Evolutionary conservation across 2,329 filamentous ascomycete genomes (phyloP), one percentile per base, ranked within the genome.

Genomic region (Cytospora leucostoma): DNA sequence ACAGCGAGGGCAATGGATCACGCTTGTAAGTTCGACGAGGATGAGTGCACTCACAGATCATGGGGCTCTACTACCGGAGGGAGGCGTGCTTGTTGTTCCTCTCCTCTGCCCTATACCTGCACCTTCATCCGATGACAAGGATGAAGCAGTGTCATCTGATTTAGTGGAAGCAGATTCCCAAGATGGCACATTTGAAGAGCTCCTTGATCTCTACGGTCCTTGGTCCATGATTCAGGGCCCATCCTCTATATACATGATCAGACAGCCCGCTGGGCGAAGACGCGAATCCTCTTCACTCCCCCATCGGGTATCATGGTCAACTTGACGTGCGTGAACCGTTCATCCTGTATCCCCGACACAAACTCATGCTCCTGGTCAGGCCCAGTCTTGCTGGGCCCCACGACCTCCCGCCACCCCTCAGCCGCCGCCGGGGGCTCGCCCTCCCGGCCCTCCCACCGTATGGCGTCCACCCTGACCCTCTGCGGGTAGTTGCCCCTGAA

Each of bases 241-340:
- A n/a, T 44, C 44, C 21, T n/a, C 44, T 47, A 19, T 19, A 19
- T n/a, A n/a, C n/a, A 10, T 47, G 10, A 37, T 53, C 60, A 64
- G 38, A 70, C 63, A n/a, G 76, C 78, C 68, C 87, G 81, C 71
- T 83, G 87, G 2, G 89, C 91, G 74, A 91, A 88, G 2, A 94
- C 86, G 53, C 92, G 85, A 68, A 97, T 84, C 67, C 93, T 82
- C 85, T 96, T 97, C 3, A 97, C 90, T 32, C 94, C 93, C 38
- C 94, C 93, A 75, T 98, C 93, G 0, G 94, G 94, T 69, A 97
- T 92, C 74, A 97, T 95, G 38, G 92, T 90, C 74, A 98, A 80
- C 83, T 96, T 97, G 27, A 93, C 87, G 77, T 95, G 93, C 13
- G 90, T 92, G 71, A 92, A 90, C 2, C 80, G 78, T 72, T 80